Evolutionary conservation across 1,284 basidiomycete genomes (phyloP).

Genomic region (Sanghuangporus sanghuang): DNA sequence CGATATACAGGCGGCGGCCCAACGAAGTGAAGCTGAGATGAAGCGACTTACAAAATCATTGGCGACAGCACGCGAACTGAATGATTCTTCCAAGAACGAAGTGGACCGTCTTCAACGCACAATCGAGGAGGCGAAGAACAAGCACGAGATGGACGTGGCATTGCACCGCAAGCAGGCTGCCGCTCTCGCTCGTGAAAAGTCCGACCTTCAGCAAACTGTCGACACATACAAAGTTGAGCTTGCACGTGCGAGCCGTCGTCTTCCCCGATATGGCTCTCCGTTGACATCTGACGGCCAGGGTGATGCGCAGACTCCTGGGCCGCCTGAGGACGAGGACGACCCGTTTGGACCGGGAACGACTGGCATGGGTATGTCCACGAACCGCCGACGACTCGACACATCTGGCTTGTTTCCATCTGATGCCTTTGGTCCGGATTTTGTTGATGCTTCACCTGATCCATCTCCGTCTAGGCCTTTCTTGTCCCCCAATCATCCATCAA

Average conservation of each 20-base stretch:
- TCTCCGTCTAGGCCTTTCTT: constrained; percentile 57
- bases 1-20: constrained; percentile 60
- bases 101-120: constrained; percentile 66
- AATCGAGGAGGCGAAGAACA: constrained; percentile 75
- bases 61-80: constrained; percentile 66
- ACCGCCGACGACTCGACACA: constrained; percentile 52
- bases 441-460: constrained; percentile 62
- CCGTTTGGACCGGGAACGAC: constrained; percentile 47
- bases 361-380: constrained; percentile 54
- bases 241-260: constrained; percentile 51
- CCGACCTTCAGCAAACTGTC: constrained; percentile 80
- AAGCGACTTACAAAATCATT: constrained; percentile 78
- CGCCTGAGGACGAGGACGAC: constrained; percentile 60
- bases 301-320: constrained; percentile 55
- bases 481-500: constrained; percentile 65
- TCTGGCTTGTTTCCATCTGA: constrained; percentile 54
- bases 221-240: constrained; percentile 71
- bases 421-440: constrained; percentile 46
- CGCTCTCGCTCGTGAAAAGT: constrained; percentile 86
- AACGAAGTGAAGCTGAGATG: constrained; percentile 78
- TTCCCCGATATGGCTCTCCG: constrained; percentile 64
- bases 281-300: constrained; percentile 49
- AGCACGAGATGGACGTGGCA: constrained; percentile 92
- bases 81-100: constrained; percentile 86
- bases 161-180: constrained; percentile 85